Evolutionary conservation across 2,329 filamentous ascomycete genomes (phyloP).

Genomic region (Juglanconis sp.): DNA sequence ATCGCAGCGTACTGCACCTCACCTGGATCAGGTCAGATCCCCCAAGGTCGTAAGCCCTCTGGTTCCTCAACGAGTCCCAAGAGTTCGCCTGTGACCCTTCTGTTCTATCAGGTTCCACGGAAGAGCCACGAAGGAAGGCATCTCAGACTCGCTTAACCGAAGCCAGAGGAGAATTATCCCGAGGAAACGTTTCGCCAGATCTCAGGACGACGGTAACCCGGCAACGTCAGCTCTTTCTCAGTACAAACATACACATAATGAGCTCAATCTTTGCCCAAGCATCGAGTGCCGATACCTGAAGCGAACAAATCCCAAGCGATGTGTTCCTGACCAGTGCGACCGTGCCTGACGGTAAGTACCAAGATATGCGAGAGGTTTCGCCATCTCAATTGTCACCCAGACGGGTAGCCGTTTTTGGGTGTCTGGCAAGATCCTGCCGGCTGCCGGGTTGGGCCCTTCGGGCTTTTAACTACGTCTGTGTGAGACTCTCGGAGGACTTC

Average conservation of each 20-base stretch:
- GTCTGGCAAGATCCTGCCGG: slow-evolving; percentile 11
- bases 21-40: not conserved
- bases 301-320: slow-evolving; percentile 2
- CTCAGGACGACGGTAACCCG: not conserved
- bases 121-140: not conserved
- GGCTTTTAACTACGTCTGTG: not conserved
- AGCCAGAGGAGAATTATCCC: slow-evolving; percentile 1
- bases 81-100: not conserved
- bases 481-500: not conserved
- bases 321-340: slow-evolving; percentile 12
- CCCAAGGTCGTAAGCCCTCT: too few species aligned
- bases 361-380: slow-evolving; percentile 3
- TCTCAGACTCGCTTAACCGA: slow-evolving; percentile 5
- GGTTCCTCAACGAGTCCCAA: too few species aligned
- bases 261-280: not conserved
- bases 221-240: not conserved
- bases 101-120: not conserved
- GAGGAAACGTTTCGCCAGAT: not conserved
- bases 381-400: slow-evolving; percentile 2
- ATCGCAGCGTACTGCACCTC: not conserved
- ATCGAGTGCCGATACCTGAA: not conserved
- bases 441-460: not conserved
- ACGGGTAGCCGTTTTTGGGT: slow-evolving; percentile 1
- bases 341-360: not conserved
- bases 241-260: not conserved